Evolutionary conservation across 306 rosid species (phyloP), one percentile per base, ranked within the genome.

Genomic region (Pachyrhizus erosus): DNA sequence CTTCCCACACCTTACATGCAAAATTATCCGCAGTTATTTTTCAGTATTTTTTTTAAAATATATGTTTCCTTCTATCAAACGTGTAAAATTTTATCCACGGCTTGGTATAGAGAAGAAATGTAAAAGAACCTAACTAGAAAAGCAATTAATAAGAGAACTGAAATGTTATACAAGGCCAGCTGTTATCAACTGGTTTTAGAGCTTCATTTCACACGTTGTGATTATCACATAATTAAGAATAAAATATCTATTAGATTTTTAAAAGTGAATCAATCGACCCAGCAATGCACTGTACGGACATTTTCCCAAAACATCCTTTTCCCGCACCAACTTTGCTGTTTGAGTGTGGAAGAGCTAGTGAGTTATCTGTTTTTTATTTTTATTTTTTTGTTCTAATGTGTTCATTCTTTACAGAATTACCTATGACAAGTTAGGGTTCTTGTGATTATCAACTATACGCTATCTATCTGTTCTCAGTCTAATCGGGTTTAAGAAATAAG

Each of bases 261-360:
- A 23, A 23, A 45, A 80, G 27, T 9, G n/a, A 72, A 72, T 45
- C 52, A 60, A 73, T 46, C 23, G 74, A 72, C 79, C 74, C 26
- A 72, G 55, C 48, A 73, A 33, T 61, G 62, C 17, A 60, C 26
- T 72, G 52, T 71, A 33, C 31, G 84, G 84, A 72, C 79, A 49
- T 61, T 61, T 45, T 15, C 65, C 60, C 14, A 33, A 80, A 40
- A 80, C 23, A 80, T 61, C 74, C 0, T 73, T 73, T 73, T 81
- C 66, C 12, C 4, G 15, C 80, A 61, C 67, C 67, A 73, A 62
- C 73, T 73, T 81, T 64, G 75, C 80, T 73, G 58, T 62, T 81
- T 73, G 84, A 27, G n/a, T 49, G 52, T 5, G 55, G 79, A 80
- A 80, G 71, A 69, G 75, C 45, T 60, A 46, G 12, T 43, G 42